Conservation (phyloP, 2,329 filamentous ascomycete genomes). For the Aspergillus floridensis region DNA sequence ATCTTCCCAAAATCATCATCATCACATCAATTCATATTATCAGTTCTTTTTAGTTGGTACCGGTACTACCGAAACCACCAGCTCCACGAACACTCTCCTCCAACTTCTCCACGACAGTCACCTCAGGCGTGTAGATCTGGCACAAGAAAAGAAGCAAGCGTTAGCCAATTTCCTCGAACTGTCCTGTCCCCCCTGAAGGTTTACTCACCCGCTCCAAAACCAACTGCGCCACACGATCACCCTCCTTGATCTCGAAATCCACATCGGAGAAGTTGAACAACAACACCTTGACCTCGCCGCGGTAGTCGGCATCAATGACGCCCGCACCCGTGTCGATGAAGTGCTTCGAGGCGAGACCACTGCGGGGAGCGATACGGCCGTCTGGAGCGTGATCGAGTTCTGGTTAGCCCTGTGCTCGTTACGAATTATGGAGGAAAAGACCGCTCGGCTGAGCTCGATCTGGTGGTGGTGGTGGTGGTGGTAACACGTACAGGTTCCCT, state of each 20-base stretch:
- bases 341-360: slow-evolving; percentile 88
- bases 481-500: slow-evolving; percentile 71
- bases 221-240: slow-evolving; percentile 90
- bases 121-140: slow-evolving; percentile 84
- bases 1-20: not conserved
- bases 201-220: slow-evolving; percentile 71
- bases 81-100: slow-evolving; percentile 87
- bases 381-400: slow-evolving; percentile 52
- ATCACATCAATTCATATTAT: not conserved
- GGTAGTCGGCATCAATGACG: slow-evolving; percentile 96
- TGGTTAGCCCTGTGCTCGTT: not conserved
- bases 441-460: no score
- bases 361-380: slow-evolving; percentile 83
- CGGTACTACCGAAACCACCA: slow-evolving; percentile 89
- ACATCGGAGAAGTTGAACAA: slow-evolving; percentile 86
- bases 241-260: slow-evolving; percentile 78
- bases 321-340: slow-evolving; percentile 95
- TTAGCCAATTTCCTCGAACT: slow-evolving; percentile 3
- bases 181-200: not conserved
- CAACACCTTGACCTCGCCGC: slow-evolving; percentile 88
- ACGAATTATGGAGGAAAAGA: not conserved
- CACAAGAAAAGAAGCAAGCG: not conserved
- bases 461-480: not conserved
- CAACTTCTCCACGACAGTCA: slow-evolving; percentile 82
- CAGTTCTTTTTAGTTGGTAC: slow-evolving; percentile 32